Base-by-base conservation (phyloP, 192 early-diverging fungal species). In the Coemansia erecta region DNA sequence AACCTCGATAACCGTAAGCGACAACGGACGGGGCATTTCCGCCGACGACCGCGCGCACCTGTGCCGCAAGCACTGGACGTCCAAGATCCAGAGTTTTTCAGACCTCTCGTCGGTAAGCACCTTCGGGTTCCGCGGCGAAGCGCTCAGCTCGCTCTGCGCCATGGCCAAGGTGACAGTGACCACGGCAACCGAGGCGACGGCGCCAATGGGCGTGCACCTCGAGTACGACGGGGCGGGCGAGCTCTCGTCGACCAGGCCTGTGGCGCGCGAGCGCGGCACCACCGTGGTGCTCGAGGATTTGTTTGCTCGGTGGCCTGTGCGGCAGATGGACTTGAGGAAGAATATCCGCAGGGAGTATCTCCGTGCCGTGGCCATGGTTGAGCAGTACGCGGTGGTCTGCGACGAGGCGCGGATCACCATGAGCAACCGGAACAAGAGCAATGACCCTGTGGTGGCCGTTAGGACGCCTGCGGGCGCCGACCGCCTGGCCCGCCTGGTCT, bases 61-160 rank as follows among this genome's bases (percentile, higher is more conserved):
- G 28, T 93, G 92, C 81, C 73, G 92, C n/a, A 94, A 94, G 55
- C 87, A 93, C 53, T 86, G 88, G 74, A 97, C 92, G 1, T 94
- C 92, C 43, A 98, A 97, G 64, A 79, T 97, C 18, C 58, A 52
- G 14, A 60, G 56, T 1, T 98, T 95, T 63, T 84, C 86, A 26
- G 94, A 95, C 68, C 65, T 95, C 40, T 84, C 83, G n/a, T n/a
- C 54, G 1, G 84, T 94, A n/a, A 21, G 47, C 1, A 89, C 93
- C 11, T 97, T 95, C 84, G 97, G 97, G 5, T 98, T 98, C 66
- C 81, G 90, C 31, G 94, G 93, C 0, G 95, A 99, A 50, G 97
- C 97, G 3, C 77, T 99, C 4, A 91, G 88, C 57, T 94, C 95
- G 0, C 67, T 99, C 0, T 94, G 93, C 55, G 87, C 90, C 2